Conservation (phyloP, 768 basidiomycete genomes). For the Boletus reticulatus region DNA sequence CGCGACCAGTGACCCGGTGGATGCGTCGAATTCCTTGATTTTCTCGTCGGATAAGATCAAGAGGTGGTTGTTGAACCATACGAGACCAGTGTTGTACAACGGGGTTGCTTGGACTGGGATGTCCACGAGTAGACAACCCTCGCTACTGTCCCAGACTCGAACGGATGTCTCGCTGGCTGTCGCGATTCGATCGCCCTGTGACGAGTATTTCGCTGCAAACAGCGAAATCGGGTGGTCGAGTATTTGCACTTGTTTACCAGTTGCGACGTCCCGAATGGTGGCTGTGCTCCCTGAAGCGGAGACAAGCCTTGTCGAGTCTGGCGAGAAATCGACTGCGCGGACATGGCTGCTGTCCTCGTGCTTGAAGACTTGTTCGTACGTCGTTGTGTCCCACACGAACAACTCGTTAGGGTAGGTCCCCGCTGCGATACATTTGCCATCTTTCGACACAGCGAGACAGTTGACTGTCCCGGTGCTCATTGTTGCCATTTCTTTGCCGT, state of each 20-base stretch:
- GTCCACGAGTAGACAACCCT: too few relatives aligned
- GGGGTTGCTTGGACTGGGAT: too few relatives aligned
- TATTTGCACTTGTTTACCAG: not conserved
- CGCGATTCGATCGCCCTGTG: too few relatives aligned
- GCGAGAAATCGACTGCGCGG: not conserved
- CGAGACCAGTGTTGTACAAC: not conserved
- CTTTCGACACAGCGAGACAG: not conserved
- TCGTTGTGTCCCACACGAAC: too few relatives aligned
- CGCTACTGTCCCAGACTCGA: too few relatives aligned
- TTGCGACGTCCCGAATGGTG: not conserved
- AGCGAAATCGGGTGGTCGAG: not conserved
- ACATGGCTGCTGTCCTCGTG: rapidly evolving
- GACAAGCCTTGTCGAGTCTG: not conserved
- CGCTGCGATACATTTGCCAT: not conserved
- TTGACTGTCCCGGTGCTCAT: rapidly evolving
- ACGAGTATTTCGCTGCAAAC: not conserved
- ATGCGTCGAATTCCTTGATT: too few relatives aligned
- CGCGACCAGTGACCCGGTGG: too few relatives aligned
- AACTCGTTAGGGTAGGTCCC: not conserved
- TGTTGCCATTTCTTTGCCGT: too few relatives aligned
- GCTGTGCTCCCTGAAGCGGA: not conserved
- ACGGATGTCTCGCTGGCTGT: too few relatives aligned
- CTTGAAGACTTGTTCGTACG: not conserved
- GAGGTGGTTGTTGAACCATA: too few relatives aligned
- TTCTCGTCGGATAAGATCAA: too few relatives aligned